Percentiles rank a stretch among this genome's conserved stretches.
Conservation (phyloP, 140 eudicot species). For the Ambrosia hybrid region DNA sequence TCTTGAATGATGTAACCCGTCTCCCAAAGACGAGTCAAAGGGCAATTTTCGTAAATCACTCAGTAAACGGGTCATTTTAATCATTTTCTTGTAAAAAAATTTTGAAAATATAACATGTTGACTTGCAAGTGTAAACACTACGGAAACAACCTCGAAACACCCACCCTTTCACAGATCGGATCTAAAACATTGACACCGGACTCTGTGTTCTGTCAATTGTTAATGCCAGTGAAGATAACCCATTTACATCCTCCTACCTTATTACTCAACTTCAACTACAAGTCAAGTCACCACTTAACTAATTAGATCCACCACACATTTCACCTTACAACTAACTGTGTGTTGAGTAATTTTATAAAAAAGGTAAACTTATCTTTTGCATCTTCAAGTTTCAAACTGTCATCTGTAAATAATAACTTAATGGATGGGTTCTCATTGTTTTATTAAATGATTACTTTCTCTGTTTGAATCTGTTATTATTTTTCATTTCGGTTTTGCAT, state of each 20-base stretch:
- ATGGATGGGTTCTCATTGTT: constrained; percentile 9
- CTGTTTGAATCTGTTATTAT: constrained; percentile 5
- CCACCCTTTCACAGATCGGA: background rate
- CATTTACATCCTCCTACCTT: constrained; percentile 15
- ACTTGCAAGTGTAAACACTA: too few relatives aligned
- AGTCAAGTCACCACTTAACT: constrained; percentile 21
- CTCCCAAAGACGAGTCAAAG: too few relatives aligned
- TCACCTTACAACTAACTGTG: constrained; percentile 8
- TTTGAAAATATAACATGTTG: too few relatives aligned
- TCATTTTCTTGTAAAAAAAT: too few relatives aligned
- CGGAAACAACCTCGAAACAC: background rate
- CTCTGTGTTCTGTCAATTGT: too few relatives aligned
- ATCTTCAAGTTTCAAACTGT: constrained; percentile 16
- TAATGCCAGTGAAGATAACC: background rate
- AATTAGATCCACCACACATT: background rate
- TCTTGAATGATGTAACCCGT: too few relatives aligned
- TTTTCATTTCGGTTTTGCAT: constrained; percentile 12
- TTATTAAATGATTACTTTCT: background rate
- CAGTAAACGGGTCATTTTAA: too few relatives aligned
- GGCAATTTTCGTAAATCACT: too few relatives aligned
- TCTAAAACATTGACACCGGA: too few relatives aligned
- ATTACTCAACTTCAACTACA: constrained; percentile 32
- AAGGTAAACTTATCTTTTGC: constrained; percentile 29
- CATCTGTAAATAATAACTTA: background rate
- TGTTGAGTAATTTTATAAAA: constrained; percentile 19